Conservation (phyloP, 179 eudicot species). For the Pouteria campechiana region DNA sequence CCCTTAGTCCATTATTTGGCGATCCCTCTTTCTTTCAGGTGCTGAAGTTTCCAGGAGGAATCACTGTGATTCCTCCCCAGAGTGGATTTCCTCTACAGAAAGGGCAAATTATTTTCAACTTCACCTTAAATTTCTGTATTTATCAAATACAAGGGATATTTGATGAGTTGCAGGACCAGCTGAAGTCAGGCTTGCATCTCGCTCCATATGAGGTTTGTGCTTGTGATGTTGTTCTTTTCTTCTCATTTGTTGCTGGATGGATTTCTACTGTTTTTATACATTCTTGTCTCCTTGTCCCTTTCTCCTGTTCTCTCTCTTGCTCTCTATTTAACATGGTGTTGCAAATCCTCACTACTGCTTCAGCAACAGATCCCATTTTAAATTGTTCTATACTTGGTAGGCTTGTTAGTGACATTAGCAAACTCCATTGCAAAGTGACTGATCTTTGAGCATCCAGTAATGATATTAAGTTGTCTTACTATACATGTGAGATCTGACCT, state of each 20-base stretch:
- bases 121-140: conserved; percentile 72
- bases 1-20: conserved; percentile 49
- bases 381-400: no score
- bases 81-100: conserved; percentile 63
- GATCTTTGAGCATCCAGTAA: no score
- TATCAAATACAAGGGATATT: conserved; percentile 57
- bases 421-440: no score
- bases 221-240: neutral
- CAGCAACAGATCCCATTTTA: no score
- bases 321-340: no score
- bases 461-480: no score
- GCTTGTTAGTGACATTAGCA: no score
- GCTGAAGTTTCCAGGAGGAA: conserved; percentile 77
- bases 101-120: conserved; percentile 74
- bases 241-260: neutral
- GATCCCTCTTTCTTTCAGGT: conserved; percentile 59
- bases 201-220: conserved; percentile 59
- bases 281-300: neutral
- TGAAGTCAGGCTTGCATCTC: conserved; percentile 61
- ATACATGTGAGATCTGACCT: no score
- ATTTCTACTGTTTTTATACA: neutral
- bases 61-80: conserved; percentile 66
- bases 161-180: conserved; percentile 48
- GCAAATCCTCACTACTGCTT: no score
- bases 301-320: no score